These are phyloP conservation scores for Fusarium papillatum DNA, from an alignment of 2,329 filamentous ascomycete genomes.

Conservation along the genomic window DNA sequence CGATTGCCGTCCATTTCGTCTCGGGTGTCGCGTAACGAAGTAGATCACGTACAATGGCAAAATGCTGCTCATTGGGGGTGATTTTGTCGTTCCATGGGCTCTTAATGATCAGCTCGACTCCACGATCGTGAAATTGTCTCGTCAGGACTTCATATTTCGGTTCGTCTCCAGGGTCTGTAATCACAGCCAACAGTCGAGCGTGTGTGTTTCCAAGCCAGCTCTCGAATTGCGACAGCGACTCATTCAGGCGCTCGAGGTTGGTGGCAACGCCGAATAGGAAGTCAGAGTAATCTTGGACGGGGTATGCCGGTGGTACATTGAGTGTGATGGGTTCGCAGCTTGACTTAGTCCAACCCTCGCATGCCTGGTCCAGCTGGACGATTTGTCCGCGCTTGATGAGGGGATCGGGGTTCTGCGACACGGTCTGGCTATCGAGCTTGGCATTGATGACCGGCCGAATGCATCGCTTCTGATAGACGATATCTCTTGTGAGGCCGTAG, in stretches of 20 bases:
- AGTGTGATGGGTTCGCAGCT: conserved; percentile 60
- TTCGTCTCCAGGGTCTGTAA: conserved; percentile 58
- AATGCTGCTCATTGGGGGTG: conserved; percentile 67
- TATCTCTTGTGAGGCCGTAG: conserved; percentile 54
- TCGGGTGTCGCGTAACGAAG: conserved; percentile 56
- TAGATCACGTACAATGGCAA: conserved; percentile 66
- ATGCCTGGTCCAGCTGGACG: conserved; percentile 45
- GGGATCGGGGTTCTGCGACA: conserved; percentile 53
- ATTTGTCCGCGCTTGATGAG: conserved; percentile 52
- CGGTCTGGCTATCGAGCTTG: conserved; percentile 50
- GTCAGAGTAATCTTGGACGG: conserved; percentile 59
- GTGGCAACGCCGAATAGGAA: conserved; percentile 72
- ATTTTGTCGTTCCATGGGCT: conserved; percentile 50
- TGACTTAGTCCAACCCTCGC: conserved; percentile 38
- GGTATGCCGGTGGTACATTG: conserved; percentile 59
- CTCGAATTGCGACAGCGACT: conserved; percentile 64
- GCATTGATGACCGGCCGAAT: conserved; percentile 53
- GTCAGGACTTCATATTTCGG: conserved; percentile 46
- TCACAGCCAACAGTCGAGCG: conserved; percentile 64
- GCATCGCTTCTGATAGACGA: conserved; percentile 60
- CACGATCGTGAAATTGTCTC: conserved; percentile 43
- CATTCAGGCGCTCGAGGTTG: conserved; percentile 61
- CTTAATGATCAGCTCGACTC: conserved; percentile 51
- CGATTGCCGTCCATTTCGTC: conserved; percentile 68
- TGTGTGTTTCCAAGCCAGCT: conserved; percentile 68